Conservation (phyloP, 441 rosid genomes). For the Macaranga tanarius region DNA sequence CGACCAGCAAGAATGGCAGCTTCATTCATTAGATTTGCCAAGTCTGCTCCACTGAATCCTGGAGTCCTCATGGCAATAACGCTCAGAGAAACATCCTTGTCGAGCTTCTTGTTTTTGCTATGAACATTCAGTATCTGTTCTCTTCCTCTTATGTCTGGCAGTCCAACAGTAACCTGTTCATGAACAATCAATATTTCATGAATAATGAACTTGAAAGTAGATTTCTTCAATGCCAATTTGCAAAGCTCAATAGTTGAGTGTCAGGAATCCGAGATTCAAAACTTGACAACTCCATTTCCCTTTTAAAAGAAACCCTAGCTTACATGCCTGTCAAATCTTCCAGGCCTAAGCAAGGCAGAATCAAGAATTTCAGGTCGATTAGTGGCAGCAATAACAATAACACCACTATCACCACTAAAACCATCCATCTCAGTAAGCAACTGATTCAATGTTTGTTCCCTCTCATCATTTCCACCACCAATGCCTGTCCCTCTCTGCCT, state of each 20-base stretch:
- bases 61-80: conserved; percentile 73
- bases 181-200: neutral
- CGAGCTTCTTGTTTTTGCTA: conserved; percentile 66
- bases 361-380: conserved; percentile 77
- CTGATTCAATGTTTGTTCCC: conserved; percentile 80
- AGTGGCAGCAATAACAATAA: conserved; percentile 70
- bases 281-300: too few relatives aligned
- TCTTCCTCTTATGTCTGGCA: conserved; percentile 77
- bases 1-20: conserved; percentile 76
- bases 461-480: conserved; percentile 87
- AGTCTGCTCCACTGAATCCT: conserved; percentile 82
- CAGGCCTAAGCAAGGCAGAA: conserved; percentile 69
- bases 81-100: conserved; percentile 45
- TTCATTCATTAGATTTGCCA: conserved; percentile 79
- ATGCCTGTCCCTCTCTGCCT: conserved; percentile 79
- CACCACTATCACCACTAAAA: conserved; percentile 63
- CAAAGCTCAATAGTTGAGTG: too few relatives aligned
- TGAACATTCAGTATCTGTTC: conserved; percentile 72
- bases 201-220: neutral
- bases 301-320: neutral
- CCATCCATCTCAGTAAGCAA: conserved; percentile 82
- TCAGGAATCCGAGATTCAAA: too few relatives aligned
- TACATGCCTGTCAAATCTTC: conserved; percentile 80
- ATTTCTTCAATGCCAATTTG: too few relatives aligned
- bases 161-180: conserved; percentile 59